phyloP scores from a whole-genome alignment of 305 asterid species.

The Fraxinus xanthoxyloides region DNA sequence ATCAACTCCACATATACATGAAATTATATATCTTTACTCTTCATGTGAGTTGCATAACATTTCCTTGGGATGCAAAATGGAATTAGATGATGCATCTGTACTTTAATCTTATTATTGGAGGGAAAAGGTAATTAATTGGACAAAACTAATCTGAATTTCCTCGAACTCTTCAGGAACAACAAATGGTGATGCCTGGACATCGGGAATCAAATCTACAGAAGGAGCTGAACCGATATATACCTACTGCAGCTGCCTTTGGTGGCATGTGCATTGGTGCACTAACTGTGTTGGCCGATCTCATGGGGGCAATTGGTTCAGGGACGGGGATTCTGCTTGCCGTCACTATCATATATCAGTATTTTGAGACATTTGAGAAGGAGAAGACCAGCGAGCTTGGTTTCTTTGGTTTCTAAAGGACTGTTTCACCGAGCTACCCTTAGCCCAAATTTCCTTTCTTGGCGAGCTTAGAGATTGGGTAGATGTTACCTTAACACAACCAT shows the following conservation, averaged over 20 bases:
- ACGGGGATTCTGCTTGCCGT: constrained; percentile 73
- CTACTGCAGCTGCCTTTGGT: constrained; percentile 77
- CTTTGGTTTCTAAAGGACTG: constrained; percentile 50
- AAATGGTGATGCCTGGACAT: constrained; percentile 85
- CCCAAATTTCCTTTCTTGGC: not conserved
- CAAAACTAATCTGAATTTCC: not conserved
- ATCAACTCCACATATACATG: not conserved
- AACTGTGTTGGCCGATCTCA: constrained; percentile 66
- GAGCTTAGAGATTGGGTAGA: not conserved
- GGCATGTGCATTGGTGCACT: constrained; percentile 73
- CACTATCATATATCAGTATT: constrained; percentile 69
- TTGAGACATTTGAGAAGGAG: constrained; percentile 75
- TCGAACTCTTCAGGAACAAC: constrained; percentile 54
- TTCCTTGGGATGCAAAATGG: not conserved
- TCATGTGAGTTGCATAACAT: not conserved
- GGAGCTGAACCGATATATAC: constrained; percentile 74
- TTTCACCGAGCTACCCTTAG: not conserved
- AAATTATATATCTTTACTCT: not conserved
- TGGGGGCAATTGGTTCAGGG: constrained; percentile 83
- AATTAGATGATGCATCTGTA: not conserved
- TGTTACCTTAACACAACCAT: not conserved
- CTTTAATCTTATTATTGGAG: not conserved
- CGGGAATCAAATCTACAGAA: constrained; percentile 63
- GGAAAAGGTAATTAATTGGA: not conserved
- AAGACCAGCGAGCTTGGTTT: constrained; percentile 70